These are phyloP conservation scores for Borovskyia barvae DNA, from an alignment of 208 protist genomes.

Conservation along the genomic window DNA sequence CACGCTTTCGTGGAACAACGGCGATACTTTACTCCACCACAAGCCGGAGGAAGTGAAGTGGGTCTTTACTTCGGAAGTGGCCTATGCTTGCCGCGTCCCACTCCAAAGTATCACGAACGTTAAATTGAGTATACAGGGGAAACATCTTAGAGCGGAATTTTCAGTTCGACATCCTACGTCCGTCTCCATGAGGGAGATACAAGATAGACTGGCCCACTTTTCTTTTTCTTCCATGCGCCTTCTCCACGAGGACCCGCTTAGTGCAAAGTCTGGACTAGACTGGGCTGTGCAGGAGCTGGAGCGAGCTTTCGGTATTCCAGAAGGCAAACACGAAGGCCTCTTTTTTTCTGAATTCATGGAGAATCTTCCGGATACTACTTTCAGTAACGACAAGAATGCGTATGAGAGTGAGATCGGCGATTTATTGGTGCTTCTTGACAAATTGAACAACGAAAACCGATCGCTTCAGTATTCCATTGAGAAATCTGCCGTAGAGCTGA, in stretches of 20 bases:
- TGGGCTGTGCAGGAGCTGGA: conserved; percentile 41
- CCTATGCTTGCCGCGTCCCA: conserved; percentile 33
- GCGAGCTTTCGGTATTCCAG: conserved; percentile 24
- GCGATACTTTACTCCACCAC: conserved; percentile 26
- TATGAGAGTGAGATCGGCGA: conserved; percentile 75
- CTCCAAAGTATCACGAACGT: conserved; percentile 29
- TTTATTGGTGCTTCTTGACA: conserved; percentile 46
- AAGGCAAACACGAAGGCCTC: conserved; percentile 37
- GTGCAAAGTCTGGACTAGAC: conserved; percentile 42
- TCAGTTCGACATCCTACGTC: conserved; percentile 28
- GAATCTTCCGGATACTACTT: conserved; percentile 22
- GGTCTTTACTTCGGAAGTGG: conserved; percentile 28
- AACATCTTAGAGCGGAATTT: conserved; percentile 32
- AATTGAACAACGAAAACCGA: conserved; percentile 53
- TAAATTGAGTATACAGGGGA: conserved; percentile 5
- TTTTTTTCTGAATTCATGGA: conserved; percentile 50
- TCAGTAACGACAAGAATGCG: conserved; percentile 42
- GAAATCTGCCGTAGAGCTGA: conserved; percentile 38
- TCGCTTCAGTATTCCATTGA: conserved; percentile 50
- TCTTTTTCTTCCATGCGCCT: conserved; percentile 33
- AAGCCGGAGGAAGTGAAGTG: conserved; percentile 46
- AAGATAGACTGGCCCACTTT: conserved; percentile 25
- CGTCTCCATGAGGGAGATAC: conserved; percentile 21
- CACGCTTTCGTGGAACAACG: conserved; percentile 32
- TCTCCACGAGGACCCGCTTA: conserved; percentile 22